Percentiles rank a stretch among this genome's conserved stretches.
These are phyloP conservation scores for Globisporangium paroecandrum DNA, from an alignment of 352 stramenopile genomes.

Conservation along the genomic window DNA sequence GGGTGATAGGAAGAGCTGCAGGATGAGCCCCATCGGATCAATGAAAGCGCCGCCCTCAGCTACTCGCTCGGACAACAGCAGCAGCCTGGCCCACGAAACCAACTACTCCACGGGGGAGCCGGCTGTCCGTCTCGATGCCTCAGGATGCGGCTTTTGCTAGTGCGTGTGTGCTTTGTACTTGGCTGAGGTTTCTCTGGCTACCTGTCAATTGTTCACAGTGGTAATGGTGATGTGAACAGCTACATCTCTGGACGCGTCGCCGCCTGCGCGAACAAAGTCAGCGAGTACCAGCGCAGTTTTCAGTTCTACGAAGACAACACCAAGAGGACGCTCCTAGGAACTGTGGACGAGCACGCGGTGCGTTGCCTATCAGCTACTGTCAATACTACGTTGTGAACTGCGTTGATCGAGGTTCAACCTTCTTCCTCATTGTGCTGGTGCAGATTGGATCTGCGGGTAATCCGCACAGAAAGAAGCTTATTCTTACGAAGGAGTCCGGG, in stretches of 20 bases:
- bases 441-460: conserved; percentile 58
- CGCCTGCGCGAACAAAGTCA: conserved; percentile 72
- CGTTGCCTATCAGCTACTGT: conserved; percentile 3
- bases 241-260: conserved; percentile 67
- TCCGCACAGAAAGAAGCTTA: conserved; percentile 51
- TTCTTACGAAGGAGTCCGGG: conserved; percentile 62
- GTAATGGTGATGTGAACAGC: conserved; percentile 16
- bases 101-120: conserved; percentile 47
- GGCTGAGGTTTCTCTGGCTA: not conserved
- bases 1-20: not conserved
- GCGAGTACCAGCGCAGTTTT: conserved; percentile 52
- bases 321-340: conserved; percentile 50
- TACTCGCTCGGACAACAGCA: conserved; percentile 3
- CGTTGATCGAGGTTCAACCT: not conserved
- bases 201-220: not conserved
- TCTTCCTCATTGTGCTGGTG: not conserved
- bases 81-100: conserved; percentile 13
- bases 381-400: no score
- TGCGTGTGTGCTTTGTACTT: conserved; percentile 14
- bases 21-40: not conserved
- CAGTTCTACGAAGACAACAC: conserved; percentile 72
- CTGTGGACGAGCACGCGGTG: conserved; percentile 70
- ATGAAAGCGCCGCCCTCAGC: not conserved
- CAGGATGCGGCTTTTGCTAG: conserved; percentile 73
- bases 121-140: conserved; percentile 51